Evolutionary conservation across 768 basidiomycete species (phyloP).

Genomic region (Lentinula boryana): DNA sequence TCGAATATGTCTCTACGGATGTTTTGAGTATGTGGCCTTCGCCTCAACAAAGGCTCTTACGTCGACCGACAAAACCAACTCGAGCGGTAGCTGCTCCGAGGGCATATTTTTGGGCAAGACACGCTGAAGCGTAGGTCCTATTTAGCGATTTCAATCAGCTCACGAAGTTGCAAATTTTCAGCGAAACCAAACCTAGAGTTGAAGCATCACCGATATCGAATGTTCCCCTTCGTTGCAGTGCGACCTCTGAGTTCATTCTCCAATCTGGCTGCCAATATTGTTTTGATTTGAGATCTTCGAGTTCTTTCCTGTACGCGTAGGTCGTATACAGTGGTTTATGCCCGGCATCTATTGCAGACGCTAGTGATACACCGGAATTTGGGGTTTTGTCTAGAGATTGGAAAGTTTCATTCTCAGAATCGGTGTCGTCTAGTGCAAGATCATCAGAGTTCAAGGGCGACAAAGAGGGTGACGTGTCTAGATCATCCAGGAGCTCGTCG

Average conservation of each 20-base stretch:
- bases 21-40: neutral
- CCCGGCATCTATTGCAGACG: neutral
- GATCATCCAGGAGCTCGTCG: neutral
- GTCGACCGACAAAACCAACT: constrained; percentile 1
- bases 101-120: neutral
- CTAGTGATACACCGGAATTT: neutral
- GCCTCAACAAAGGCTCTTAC: neutral
- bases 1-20: constrained; percentile 54
- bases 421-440: constrained; percentile 35
- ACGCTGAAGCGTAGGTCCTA: constrained; percentile 12
- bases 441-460: constrained; percentile 60
- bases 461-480: constrained; percentile 53
- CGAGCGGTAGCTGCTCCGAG: neutral
- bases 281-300: constrained; percentile 55
- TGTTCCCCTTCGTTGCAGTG: constrained; percentile 15
- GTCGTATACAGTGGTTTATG: constrained; percentile 22
- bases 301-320: constrained; percentile 41
- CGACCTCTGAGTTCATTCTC: constrained; percentile 23
- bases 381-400: neutral
- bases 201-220: constrained; percentile 71
- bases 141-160: neutral
- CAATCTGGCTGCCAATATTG: constrained; percentile 78
- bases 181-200: constrained; percentile 48
- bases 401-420: constrained; percentile 15
- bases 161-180: neutral